Conservation (phyloP, 345 rosid genomes). For the Laguncularia racemosa region DNA sequence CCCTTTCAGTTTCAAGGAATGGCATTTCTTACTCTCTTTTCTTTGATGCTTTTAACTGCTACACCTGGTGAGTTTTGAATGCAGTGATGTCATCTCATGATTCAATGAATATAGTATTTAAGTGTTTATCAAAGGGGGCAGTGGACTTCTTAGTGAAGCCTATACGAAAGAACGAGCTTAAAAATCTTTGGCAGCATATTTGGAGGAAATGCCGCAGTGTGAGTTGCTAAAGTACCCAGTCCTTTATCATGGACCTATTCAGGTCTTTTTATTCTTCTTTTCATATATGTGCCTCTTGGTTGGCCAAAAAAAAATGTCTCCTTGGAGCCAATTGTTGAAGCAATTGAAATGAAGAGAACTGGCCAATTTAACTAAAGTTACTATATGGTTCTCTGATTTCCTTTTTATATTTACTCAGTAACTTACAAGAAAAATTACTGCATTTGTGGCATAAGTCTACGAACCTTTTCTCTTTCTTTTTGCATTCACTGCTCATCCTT, state of each 20-base stretch:
- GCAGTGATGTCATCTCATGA: slow-evolving; percentile 63
- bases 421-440: neutral
- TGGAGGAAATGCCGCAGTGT: slow-evolving; percentile 55
- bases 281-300: too few relatives aligned
- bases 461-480: slow-evolving; percentile 5
- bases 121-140: slow-evolving; percentile 52
- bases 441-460: neutral
- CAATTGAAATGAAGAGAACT: neutral
- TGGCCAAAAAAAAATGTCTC: too few relatives aligned
- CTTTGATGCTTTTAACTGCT: slow-evolving; percentile 17
- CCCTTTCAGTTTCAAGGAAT: slow-evolving; percentile 1
- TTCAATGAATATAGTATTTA: slow-evolving; percentile 47
- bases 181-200: slow-evolving; percentile 56
- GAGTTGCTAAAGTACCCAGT: slow-evolving; percentile 20
- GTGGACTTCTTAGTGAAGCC: slow-evolving; percentile 56
- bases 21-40: neutral
- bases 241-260: neutral
- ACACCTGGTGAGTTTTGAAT: slow-evolving; percentile 20
- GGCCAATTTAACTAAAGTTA: neutral
- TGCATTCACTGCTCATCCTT: slow-evolving; percentile 16
- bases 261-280: too few relatives aligned
- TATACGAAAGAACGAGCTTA: slow-evolving; percentile 55
- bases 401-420: too few relatives aligned
- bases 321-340: neutral
- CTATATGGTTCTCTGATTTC: too few relatives aligned